phyloP scores from a whole-genome alignment of 2,329 filamentous ascomycete genomes.

The Sphaerulina populicola region DNA sequence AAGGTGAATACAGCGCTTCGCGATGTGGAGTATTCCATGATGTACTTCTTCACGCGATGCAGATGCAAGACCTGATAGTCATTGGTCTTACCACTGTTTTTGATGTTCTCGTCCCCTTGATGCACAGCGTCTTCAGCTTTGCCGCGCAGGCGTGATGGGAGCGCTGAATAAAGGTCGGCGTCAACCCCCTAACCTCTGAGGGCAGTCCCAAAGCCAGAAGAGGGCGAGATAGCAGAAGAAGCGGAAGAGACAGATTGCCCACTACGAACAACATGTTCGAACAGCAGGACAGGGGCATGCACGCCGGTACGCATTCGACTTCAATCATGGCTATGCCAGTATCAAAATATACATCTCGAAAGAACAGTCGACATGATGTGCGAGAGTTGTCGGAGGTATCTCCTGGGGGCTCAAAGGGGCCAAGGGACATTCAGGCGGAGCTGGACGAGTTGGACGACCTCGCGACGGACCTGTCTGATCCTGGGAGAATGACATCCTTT shows the following conservation, averaged over 20 bases:
- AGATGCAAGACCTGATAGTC: background rate
- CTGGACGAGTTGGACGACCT: slow-evolving; percentile 9
- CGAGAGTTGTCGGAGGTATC: slow-evolving; percentile 5
- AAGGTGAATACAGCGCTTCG: background rate
- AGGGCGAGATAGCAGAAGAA: background rate
- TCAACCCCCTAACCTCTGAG: background rate
- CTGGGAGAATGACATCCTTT: slow-evolving; percentile 14
- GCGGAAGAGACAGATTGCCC: background rate
- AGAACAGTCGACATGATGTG: slow-evolving; percentile 4
- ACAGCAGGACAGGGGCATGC: background rate
- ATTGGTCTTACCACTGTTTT: background rate
- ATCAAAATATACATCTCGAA: background rate
- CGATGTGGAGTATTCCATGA: background rate
- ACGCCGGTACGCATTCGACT: background rate
- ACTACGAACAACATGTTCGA: background rate
- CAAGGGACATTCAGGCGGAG: background rate
- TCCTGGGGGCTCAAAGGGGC: background rate
- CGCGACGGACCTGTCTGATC: slow-evolving; percentile 11
- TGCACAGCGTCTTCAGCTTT: background rate
- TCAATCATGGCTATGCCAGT: background rate
- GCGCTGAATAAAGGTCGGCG: background rate
- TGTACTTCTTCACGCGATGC: background rate
- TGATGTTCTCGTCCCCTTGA: background rate
- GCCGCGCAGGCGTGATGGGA: background rate
- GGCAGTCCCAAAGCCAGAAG: background rate